Evolutionary conservation across 1,284 basidiomycete genomes (phyloP), one percentile per base, ranked within the genome.

Genomic region (Marasmius sp.): DNA sequence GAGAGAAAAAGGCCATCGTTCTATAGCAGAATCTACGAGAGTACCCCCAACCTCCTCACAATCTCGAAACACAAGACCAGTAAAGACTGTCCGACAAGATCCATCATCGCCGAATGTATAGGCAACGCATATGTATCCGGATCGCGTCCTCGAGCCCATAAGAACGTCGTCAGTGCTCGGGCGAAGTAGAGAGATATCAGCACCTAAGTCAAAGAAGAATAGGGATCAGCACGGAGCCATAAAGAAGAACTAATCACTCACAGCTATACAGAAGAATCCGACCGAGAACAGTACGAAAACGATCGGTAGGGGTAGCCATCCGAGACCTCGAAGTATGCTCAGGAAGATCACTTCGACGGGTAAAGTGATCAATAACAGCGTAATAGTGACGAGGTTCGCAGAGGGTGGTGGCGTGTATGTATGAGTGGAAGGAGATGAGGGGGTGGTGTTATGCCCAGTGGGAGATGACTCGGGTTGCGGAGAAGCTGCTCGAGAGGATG

Each of bases 91-190:
- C 94, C 95, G n/a, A 94, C 75, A 53, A 98, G 87, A 73, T 99
- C 97, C 76, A 98, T 89, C 41, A 94, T 73, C 0, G 94, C 92
- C 1, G 93, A 94, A 66, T 97, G 93, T 43, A 97, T 86, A 2
- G 97, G 97, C 18, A 98, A 79, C 1, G 94, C 94, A 74, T 98
- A 97, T 75, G 92, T 91, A 74, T 97, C 95, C 11, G 97, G 97
- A 73, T 98, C 97, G 53, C 91, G 83, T 43, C 88, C 82, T 61
- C 81, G 85, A 22, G 84, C 85, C 95, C 95, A 98, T 45, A 98
- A 83, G 70, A 88, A 86, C 50, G 88, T 77, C 0, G 95, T 96
- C 38, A 97, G 79, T 10, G 74, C 69, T 57, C 85, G 86, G 0
- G 92, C 92, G 27, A 92, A 72, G 37, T 82, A 48, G 6, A 98